Conservation (phyloP, 2,329 filamentous ascomycete species). For the Ophiostoma triangulosporum region DNA sequence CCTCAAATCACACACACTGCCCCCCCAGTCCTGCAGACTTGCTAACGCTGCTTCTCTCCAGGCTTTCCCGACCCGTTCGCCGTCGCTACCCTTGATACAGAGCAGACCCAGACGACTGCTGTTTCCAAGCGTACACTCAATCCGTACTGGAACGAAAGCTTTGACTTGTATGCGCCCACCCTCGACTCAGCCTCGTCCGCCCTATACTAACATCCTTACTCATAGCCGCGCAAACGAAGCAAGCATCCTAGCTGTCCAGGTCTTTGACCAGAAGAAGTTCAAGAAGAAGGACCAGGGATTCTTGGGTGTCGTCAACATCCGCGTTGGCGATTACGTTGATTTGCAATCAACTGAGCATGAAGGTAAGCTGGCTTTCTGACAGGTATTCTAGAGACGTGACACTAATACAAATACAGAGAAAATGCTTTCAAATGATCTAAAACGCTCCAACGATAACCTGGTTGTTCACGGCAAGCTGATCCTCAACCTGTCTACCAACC, state of each 20-base stretch:
- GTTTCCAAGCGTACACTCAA: constrained; percentile 97
- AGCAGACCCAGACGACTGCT: constrained; percentile 95
- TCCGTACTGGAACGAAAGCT: constrained; percentile 99
- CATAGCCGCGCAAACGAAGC: constrained; percentile 78
- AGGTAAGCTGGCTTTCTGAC: constrained; percentile 41
- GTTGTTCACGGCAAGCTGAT: constrained; percentile 97
- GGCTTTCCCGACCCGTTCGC: constrained; percentile 97
- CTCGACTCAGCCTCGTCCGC: neutral
- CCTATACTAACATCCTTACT: neutral
- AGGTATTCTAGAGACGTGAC: neutral
- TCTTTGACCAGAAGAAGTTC: constrained; percentile 99
- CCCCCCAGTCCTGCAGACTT: neutral
- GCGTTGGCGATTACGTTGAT: constrained; percentile 88
- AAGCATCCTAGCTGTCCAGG: constrained; percentile 92
- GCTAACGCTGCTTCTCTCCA: constrained; percentile 24
- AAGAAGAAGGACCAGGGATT: constrained; percentile 99
- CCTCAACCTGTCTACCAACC: constrained; percentile 87
- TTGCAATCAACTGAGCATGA: constrained; percentile 72
- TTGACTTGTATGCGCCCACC: constrained; percentile 66
- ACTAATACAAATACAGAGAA: constrained; percentile 30
- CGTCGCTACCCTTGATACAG: constrained; percentile 90
- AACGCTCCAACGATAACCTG: constrained; percentile 95
- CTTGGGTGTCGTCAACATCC: constrained; percentile 91
- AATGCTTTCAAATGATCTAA: constrained; percentile 94
- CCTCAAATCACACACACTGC: neutral